Percentiles rank a stretch among this genome's conserved stretches.
Conservation (phyloP, 495 filamentous ascomycete genomes). For the Xylaria cubensis region DNA sequence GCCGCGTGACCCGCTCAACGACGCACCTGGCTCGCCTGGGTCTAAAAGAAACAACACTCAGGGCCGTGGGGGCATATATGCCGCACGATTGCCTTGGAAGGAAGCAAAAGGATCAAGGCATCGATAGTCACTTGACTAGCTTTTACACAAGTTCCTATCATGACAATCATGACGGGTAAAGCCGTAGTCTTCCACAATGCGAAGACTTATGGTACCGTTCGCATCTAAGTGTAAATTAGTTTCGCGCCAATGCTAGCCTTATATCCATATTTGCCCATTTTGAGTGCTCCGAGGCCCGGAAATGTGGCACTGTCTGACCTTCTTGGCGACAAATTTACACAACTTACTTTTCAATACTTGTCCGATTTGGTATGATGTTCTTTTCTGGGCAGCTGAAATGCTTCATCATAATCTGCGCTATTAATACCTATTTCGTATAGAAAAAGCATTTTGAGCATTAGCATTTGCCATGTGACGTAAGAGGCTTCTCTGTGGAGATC, state of each 20-base stretch:
- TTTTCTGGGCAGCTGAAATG: background rate
- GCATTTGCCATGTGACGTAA: slow-evolving; percentile 1
- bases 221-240: slow-evolving; percentile 1
- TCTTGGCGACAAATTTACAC: background rate
- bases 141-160: background rate
- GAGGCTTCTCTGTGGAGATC: background rate
- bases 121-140: background rate
- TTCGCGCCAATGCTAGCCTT: background rate
- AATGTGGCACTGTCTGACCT: background rate
- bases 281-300: background rate
- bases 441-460: background rate
- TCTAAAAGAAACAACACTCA: background rate
- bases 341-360: background rate
- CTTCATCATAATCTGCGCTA: background rate
- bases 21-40: background rate
- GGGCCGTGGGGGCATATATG: background rate
- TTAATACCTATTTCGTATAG: background rate
- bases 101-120: background rate
- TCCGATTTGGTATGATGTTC: background rate
- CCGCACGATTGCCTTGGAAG: background rate
- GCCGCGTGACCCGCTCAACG: background rate
- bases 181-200: background rate
- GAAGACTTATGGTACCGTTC: slow-evolving; percentile 3
- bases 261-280: background rate
- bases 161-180: background rate